phyloP scores from a whole-genome alignment of 148 eudicot genomes.

The Suaeda aralocaspica region DNA sequence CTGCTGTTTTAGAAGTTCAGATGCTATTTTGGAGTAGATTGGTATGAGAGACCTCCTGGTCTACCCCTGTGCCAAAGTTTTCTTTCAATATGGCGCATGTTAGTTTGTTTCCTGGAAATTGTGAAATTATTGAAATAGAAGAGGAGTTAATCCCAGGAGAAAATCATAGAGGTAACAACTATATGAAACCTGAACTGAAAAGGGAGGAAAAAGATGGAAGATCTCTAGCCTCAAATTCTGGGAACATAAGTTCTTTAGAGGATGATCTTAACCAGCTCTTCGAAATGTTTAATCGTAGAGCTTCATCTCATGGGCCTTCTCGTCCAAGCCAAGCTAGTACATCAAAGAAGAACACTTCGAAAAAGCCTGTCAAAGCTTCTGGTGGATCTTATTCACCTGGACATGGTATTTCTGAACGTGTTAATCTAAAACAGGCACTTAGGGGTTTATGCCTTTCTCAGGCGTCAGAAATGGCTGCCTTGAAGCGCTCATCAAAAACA shows the following conservation, averaged over 20 bases:
- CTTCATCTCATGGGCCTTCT: conserved; percentile 42
- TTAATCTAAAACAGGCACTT: conserved; percentile 80
- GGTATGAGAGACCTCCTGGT: conserved; percentile 13
- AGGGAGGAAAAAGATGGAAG: conserved; percentile 40
- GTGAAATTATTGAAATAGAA: conserved; percentile 67
- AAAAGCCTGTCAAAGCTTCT: conserved; percentile 50
- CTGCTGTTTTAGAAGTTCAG: conserved; percentile 6
- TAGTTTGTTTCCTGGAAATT: conserved; percentile 46
- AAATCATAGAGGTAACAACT: conserved; percentile 29
- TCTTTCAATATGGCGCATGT: conserved; percentile 35
- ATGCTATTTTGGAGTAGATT: conserved; percentile 18
- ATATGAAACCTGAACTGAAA: conserved; percentile 24
- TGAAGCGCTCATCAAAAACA: conserved; percentile 54
- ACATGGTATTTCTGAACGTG: conserved; percentile 65
- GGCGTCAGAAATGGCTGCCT: conserved; percentile 89
- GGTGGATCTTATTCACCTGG: conserved; percentile 55
- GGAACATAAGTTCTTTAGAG: conserved; percentile 48
- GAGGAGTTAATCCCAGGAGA: conserved; percentile 44
- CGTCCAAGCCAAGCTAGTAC: conserved; percentile 33
- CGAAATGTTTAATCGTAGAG: conserved; percentile 60
- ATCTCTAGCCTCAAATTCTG: conserved; percentile 43
- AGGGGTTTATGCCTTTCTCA: conserved; percentile 92
- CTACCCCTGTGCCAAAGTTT: conserved; percentile 11
- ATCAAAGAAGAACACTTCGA: conserved; percentile 53
- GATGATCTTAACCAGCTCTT: conserved; percentile 90